Conservation (phyloP, 495 filamentous ascomycete species). For the Aspergillus avenaceus region DNA sequence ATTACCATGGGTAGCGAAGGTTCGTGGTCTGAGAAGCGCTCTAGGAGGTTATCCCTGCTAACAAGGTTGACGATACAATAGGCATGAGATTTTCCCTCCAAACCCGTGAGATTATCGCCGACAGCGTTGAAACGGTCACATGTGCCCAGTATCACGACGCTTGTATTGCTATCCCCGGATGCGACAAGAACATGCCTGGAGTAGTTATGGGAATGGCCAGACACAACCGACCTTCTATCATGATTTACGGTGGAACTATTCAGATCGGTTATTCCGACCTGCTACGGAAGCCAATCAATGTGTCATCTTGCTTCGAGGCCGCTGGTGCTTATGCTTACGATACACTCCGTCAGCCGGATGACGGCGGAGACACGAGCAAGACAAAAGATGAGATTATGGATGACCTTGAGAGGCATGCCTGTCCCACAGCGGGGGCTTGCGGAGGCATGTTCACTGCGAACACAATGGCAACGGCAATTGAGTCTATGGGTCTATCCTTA, state of each 20-base stretch:
- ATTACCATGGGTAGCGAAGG: slow-evolving; percentile 98
- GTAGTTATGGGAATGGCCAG: slow-evolving; percentile 78
- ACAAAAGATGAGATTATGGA: slow-evolving; percentile 76
- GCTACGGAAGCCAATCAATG: slow-evolving; percentile 79
- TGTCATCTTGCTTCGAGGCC: slow-evolving; percentile 87
- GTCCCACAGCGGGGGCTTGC: slow-evolving; percentile 90
- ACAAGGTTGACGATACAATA: slow-evolving; percentile 26
- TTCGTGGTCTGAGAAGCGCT: slow-evolving; percentile 26
- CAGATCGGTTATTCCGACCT: slow-evolving; percentile 77
- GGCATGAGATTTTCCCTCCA: slow-evolving; percentile 98
- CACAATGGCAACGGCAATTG: slow-evolving; percentile 94
- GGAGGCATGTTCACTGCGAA: slow-evolving; percentile 98
- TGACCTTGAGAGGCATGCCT: slow-evolving; percentile 81
- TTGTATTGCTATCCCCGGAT: slow-evolving; percentile 91
- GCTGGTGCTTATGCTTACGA: slow-evolving; percentile 82
- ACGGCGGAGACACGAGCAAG: slow-evolving; percentile 52
- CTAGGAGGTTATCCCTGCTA: not conserved
- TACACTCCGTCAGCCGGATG: slow-evolving; percentile 53
- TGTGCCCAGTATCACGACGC: slow-evolving; percentile 88
- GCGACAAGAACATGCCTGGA: slow-evolving; percentile 99
- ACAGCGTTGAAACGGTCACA: slow-evolving; percentile 89
- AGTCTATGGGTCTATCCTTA: slow-evolving; percentile 88
- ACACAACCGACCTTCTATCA: slow-evolving; percentile 83
- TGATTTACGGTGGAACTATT: slow-evolving; percentile 90
- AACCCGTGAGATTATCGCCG: slow-evolving; percentile 90